These are phyloP conservation scores for Myotisia sp. DNA, from an alignment of 2,329 filamentous ascomycete species.

Conservation along the genomic window DNA sequence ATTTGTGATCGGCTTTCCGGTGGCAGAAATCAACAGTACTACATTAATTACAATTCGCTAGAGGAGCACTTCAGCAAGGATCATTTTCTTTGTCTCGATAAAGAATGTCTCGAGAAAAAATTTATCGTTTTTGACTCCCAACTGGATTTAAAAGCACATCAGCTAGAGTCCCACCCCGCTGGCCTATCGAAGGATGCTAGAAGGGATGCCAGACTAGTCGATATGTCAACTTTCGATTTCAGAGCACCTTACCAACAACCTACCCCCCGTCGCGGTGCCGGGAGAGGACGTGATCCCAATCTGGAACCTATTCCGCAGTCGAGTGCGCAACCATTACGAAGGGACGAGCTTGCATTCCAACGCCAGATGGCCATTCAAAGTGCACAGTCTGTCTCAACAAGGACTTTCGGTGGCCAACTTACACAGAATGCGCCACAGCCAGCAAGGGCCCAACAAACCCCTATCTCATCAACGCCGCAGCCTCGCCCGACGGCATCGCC, in stretches of 20 bases:
- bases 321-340: constrained; percentile 62
- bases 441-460: constrained; percentile 17
- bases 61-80: constrained; percentile 77
- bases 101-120: constrained; percentile 88
- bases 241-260: constrained; percentile 54
- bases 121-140: constrained; percentile 94
- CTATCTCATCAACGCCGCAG: constrained; percentile 16
- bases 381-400: constrained; percentile 62
- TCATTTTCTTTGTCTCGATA: constrained; percentile 72
- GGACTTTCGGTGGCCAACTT: constrained; percentile 74
- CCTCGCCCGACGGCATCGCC: constrained; percentile 10
- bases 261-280: constrained; percentile 44
- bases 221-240: constrained; percentile 75
- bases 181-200: constrained; percentile 69
- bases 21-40: constrained; percentile 70
- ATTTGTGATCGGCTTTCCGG: constrained; percentile 62
- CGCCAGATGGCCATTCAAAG: constrained; percentile 83
- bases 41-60: constrained; percentile 70
- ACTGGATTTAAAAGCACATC: constrained; percentile 88
- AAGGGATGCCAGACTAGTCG: constrained; percentile 69
- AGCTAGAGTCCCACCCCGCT: constrained; percentile 67
- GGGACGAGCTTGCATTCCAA: constrained; percentile 85
- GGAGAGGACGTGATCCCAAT: constrained; percentile 74
- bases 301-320: constrained; percentile 62
- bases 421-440: constrained; percentile 38